Base-by-base conservation (phyloP, 352 stramenopile genomes). In the Phytophthora ohioensis region DNA sequence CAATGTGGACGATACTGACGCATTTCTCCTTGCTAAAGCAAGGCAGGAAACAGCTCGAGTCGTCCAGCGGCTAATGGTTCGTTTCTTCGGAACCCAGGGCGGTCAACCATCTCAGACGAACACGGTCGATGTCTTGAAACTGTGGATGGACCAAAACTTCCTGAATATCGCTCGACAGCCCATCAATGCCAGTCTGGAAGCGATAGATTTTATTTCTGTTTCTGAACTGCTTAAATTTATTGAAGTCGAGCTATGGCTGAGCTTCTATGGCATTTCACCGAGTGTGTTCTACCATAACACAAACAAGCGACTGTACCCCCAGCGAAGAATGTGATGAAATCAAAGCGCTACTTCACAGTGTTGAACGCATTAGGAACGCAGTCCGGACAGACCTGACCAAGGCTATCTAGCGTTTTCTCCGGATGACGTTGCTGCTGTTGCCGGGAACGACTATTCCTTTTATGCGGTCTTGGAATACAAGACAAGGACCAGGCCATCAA, bases 391-490 rank as follows among this genome's bases (percentile, higher is more conserved):
- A 27, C 7, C 49, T 12, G 49, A 56, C 4, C 49, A 42, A 30
- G 10, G 13, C 3, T 46, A 57, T 46, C 31, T 56, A 2, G 49
- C 31, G 30, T 56, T 41, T 39, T 56, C 49, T 15, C 49, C 49
- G 1, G 49, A 43, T 42, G 49, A 56, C 35, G 7, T 56, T 43
- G 34, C 49, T 42, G 27, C 3, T 12, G 46, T 42, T 5, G 49
- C 15, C 12, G 15, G 7, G 34, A 43, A 7, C 30, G 30, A 21
- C 13, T 43, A 7, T 21, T 38, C 15, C 6, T 39, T 49, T 27
- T 49, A 12, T 10, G 43, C 43, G 1, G 2, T 49, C 5, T 10
- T 49, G 12, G 43, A 49, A 31, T 49, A 49, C 17, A 49, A 49
- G 3, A 47, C 43, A 49, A 49, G 43, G 30, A 49, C 12, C 3